Conservation (phyloP, 2,329 filamentous ascomycete genomes). For the Colletotrichum spaethianum region DNA sequence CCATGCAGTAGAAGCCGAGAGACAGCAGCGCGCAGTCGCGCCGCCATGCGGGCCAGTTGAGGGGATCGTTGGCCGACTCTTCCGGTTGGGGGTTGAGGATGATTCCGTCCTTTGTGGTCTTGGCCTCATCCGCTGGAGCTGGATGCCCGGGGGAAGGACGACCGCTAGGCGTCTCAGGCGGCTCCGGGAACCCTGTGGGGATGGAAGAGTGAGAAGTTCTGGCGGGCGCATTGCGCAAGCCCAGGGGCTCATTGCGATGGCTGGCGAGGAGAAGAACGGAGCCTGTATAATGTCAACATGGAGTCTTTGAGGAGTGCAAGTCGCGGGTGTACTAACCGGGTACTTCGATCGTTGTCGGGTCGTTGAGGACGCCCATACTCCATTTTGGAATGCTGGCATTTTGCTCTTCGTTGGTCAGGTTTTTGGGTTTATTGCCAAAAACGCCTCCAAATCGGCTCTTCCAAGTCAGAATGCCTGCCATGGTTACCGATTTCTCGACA, state of each 20-base stretch:
- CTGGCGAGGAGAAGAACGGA: slow-evolving; percentile 71
- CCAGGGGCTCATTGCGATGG: slow-evolving; percentile 71
- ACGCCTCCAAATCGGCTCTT: slow-evolving; percentile 39
- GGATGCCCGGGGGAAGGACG: slow-evolving; percentile 26
- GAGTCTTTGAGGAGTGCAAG: slow-evolving; percentile 11
- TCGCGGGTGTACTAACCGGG: slow-evolving; percentile 71
- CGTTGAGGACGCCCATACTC: slow-evolving; percentile 87
- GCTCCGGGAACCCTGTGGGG: slow-evolving; percentile 57
- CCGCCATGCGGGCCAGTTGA: slow-evolving; percentile 91
- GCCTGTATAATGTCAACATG: slow-evolving; percentile 53
- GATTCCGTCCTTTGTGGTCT: slow-evolving; percentile 87
- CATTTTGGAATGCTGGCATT: slow-evolving; percentile 58
- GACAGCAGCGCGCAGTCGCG: slow-evolving; percentile 85
- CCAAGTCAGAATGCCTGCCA: slow-evolving; percentile 30
- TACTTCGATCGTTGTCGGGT: slow-evolving; percentile 85
- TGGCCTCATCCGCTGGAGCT: slow-evolving; percentile 62
- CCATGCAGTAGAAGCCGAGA: slow-evolving; percentile 91
- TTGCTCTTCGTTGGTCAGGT: slow-evolving; percentile 8
- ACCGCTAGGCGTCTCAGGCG: slow-evolving; percentile 40
- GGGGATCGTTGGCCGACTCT: slow-evolving; percentile 88
- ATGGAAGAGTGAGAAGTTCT: slow-evolving; percentile 72
- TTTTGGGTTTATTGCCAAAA: slow-evolving; percentile 27
- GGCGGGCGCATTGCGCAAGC: slow-evolving; percentile 69
- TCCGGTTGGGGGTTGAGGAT: slow-evolving; percentile 94
- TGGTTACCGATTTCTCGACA: background rate